Evolutionary conservation across 202 grass and related monocot species (phyloP).

Genomic region (Schoenoplectus triqueter): DNA sequence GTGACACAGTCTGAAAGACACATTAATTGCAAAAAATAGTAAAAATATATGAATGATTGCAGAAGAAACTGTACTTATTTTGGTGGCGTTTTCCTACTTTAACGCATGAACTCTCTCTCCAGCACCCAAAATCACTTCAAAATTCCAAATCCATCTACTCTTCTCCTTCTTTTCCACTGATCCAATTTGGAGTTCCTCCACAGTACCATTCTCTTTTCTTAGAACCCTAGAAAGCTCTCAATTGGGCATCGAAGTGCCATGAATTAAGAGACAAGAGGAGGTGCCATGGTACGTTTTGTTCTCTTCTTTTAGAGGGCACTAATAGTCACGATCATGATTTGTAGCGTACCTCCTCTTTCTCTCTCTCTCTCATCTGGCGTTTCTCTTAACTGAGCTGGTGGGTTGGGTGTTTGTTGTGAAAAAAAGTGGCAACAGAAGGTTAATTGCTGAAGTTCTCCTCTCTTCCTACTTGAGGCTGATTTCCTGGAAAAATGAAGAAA

Average conservation of each 20-base stretch:
- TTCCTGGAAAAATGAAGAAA: slow-evolving; percentile 58
- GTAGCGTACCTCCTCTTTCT: not conserved
- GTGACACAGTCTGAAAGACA: slow-evolving; percentile 3
- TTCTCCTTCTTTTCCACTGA: slow-evolving; percentile 1
- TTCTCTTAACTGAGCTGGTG: slow-evolving; percentile 32
- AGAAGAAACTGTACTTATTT: slow-evolving; percentile 34
- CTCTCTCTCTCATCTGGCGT: slow-evolving; percentile 28
- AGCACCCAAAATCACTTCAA: not conserved
- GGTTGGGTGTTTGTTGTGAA: slow-evolving; percentile 31
- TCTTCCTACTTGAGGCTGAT: slow-evolving; percentile 22
- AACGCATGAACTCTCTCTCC: slow-evolving; percentile 30
- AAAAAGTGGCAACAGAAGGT: slow-evolving; percentile 15
- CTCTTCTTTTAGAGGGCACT: slow-evolving; percentile 47
- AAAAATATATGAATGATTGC: slow-evolving; percentile 36
- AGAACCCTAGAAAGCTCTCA: slow-evolving; percentile 44
- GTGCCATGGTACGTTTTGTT: slow-evolving; percentile 53
- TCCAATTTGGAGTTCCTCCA: slow-evolving; percentile 19
- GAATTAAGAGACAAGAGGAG: slow-evolving; percentile 50
- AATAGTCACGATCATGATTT: slow-evolving; percentile 47
- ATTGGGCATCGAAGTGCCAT: slow-evolving; percentile 37
- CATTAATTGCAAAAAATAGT: slow-evolving; percentile 10
- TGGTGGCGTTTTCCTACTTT: slow-evolving; percentile 36
- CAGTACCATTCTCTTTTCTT: slow-evolving; percentile 28
- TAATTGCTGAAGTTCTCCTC: not conserved
- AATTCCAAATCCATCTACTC: slow-evolving; percentile 2